Evolutionary conservation across 768 basidiomycete genomes (phyloP), one percentile per base, ranked within the genome.

Genomic region (Russula foetens): DNA sequence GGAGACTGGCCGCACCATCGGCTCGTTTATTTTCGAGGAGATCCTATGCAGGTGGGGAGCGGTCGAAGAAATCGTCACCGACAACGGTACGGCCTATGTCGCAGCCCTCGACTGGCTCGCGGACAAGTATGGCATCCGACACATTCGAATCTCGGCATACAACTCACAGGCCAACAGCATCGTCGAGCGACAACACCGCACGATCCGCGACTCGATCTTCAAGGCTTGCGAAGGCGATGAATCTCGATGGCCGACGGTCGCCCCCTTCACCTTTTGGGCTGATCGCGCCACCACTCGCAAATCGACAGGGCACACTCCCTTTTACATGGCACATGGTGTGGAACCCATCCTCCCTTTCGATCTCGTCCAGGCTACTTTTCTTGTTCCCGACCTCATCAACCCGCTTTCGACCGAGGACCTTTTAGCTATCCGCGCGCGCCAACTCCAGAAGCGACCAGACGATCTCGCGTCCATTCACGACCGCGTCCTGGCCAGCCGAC

Each of bases 121-220:
- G 28, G 14, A 38, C 43, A 53, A 14, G 31, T 53, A 29, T 12
- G 43, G 59, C 4, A 67, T 70, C 11, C 61, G 54, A 7, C 74
- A 74, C 19, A 63, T 75, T 29, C 29, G 57, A 1, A 73, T 75
- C 12, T 73, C 69, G 2, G 62, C 70, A 2, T 75, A 75, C 53
- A 75, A 76, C 53, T 71, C 70, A 4, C 67, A 69, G 54, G 75
- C 69, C 7, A 75, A 75, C 53, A 71, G 75, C 33, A 67, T 75
- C 19, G 73, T 76, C 0, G 74, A 77, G 67, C 55, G 69, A 15
- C 66, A 70, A 17, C 75, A 76, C 38, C 69, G 59, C 17, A 68
- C 51, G 2, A 60, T 75, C 9, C 41, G 74, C 19, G 71, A 75
- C 61, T 70, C 70, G 0, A 45, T 75, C 9, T 53, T 75, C 1